These are phyloP conservation scores for Ogataea ganodermae DNA, from an alignment of 805 yeast genomes.

Conservation along the genomic window DNA sequence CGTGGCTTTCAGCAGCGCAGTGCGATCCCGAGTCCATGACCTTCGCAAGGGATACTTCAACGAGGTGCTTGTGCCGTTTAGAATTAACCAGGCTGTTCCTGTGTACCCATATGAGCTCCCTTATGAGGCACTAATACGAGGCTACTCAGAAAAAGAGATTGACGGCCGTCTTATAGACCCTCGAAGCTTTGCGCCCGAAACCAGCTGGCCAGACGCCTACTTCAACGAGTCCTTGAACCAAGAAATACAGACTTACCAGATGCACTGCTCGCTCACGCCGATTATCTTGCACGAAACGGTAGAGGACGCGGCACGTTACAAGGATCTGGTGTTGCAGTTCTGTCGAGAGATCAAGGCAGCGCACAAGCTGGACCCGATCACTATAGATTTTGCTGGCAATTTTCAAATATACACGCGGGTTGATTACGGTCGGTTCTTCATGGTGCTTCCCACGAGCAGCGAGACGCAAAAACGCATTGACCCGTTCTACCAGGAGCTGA, in stretches of 20 bases:
- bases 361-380: slow-evolving; percentile 4
- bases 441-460: slow-evolving; percentile 15
- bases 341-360: slow-evolving; percentile 12
- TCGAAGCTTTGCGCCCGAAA: slow-evolving; percentile 15
- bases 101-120: slow-evolving; percentile 26
- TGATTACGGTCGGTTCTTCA: slow-evolving; percentile 18
- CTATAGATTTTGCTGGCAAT: slow-evolving; percentile 8
- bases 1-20: slow-evolving; percentile 17
- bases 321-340: slow-evolving; percentile 11
- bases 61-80: slow-evolving; percentile 22
- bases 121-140: slow-evolving; percentile 27
- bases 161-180: slow-evolving; percentile 25
- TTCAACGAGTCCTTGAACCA: slow-evolving; percentile 18
- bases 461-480: slow-evolving; percentile 5
- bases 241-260: slow-evolving; percentile 15
- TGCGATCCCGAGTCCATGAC: slow-evolving; percentile 20
- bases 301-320: slow-evolving; percentile 15
- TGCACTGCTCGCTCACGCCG: slow-evolving; percentile 31
- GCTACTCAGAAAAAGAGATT: slow-evolving; percentile 18
- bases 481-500: slow-evolving; percentile 7
- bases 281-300: slow-evolving; percentile 21
- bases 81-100: slow-evolving; percentile 7
- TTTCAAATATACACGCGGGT: slow-evolving; percentile 17
- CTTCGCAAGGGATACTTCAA: slow-evolving; percentile 26
- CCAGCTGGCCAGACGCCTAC: slow-evolving; percentile 28